A percentile compares a stretch with the other conserved stretches of the same genome.
phyloP scores from a whole-genome alignment of 306 rosid genomes.

The Clitoria ternatea region DNA sequence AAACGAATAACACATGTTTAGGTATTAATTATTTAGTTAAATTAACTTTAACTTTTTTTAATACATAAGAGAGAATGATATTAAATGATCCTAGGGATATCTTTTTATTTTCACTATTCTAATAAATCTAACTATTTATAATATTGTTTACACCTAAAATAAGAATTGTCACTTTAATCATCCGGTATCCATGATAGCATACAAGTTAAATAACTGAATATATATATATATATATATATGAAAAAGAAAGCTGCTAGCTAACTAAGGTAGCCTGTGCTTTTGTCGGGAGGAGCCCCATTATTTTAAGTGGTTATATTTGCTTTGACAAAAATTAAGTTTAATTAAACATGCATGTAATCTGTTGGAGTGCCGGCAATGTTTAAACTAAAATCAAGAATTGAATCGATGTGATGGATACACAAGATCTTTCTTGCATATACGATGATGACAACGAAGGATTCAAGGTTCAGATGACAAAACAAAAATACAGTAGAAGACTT shows the following conservation, averaged over 20 bases:
- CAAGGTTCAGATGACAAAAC: no score
- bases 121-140: no score
- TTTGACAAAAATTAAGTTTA: not conserved
- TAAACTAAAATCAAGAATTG: conserved; percentile 33
- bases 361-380: conserved; percentile 46
- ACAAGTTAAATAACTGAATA: no score
- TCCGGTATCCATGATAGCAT: no score
- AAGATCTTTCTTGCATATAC: conserved; percentile 65
- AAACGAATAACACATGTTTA: no score
- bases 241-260: conserved; percentile 20
- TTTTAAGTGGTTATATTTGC: not conserved
- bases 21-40: no score
- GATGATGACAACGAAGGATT: not conserved
- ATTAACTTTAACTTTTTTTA: no score
- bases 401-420: conserved; percentile 47
- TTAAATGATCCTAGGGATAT: no score
- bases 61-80: no score
- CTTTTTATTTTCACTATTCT: no score
- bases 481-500: not conserved
- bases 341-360: conserved; percentile 1
- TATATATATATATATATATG: not conserved
- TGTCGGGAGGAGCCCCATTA: conserved; percentile 4
- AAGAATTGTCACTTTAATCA: no score
- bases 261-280: conserved; percentile 9
- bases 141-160: no score